Evolutionary conservation across 345 rosid species (phyloP), one percentile per base, ranked within the genome.

Genomic region (Eucalyptus erythrocorys): DNA sequence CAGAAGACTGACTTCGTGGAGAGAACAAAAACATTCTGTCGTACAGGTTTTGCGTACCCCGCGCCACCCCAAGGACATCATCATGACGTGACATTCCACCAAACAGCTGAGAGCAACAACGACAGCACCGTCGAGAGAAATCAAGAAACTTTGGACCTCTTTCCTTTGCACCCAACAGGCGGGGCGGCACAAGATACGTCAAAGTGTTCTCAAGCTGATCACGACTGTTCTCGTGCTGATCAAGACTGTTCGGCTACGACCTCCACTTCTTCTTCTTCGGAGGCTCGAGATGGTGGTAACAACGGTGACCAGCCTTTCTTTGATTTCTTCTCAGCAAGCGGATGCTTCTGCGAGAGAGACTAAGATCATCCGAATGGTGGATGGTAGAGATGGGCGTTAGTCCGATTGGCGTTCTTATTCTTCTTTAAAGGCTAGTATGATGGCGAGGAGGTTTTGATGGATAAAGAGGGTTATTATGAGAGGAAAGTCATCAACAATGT

Each of bases 81-180:
- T 7, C 76, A 86, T 27, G 53, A 34, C 47, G 24, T 86, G 22
- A 61, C 76, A 26, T 30, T 45, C 47, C 47, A 40, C 84, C 84
- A 40, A 76, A 76, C 30, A 76, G 30, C 84, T 0, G 42, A 88
- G 48, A 26, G 42, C 86, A 40, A 48, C 76, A 9, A 6, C 14
- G 79, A 26, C 27, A 21, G 48, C 49, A 48, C 76, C 68, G 15
- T 19, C 13, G 43, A 32, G 45, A 86, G 86, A 34, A 45, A 15
- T 81, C 93, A 87, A 51, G 93, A 91, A 82, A 93, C 96, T 1
- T 53, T 95, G 91, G 86, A 91, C 48, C 91, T 94, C 48, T 95
- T 95, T 48, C 97, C 96, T 45, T 86, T 94, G 90, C 96, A 93
- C 57, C 97, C 96, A 40, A 92, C 94, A 2, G 94, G 95, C 10